Evolutionary conservation across 2,329 filamentous ascomycete genomes (phyloP).

Genomic region (Aspergillus transmontanensis): DNA sequence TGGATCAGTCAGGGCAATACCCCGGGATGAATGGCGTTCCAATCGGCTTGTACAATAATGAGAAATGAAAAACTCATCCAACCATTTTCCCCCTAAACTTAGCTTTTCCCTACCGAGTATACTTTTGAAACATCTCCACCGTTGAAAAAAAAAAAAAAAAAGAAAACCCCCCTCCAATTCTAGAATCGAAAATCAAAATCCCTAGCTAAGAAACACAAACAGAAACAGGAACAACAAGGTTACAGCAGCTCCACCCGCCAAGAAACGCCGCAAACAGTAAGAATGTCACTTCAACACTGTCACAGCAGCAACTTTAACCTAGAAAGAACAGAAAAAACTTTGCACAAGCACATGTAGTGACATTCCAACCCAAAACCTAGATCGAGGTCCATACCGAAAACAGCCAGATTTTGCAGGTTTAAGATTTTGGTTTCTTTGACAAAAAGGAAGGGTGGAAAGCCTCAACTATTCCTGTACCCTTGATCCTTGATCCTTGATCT

Average conservation of each 20-base stretch:
- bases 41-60: conserved; percentile 1
- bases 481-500: too few relatives aligned
- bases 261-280: not conserved
- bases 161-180: not conserved
- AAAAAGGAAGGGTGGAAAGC: too few relatives aligned
- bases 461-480: too few relatives aligned
- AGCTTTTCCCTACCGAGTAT: not conserved
- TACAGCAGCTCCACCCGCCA: not conserved
- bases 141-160: not conserved
- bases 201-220: not conserved
- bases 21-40: conserved; percentile 13
- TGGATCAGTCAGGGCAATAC: conserved; percentile 11
- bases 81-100: not conserved
- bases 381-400: not conserved
- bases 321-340: too few relatives aligned
- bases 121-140: not conserved
- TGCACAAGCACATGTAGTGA: not conserved
- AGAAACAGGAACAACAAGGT: not conserved
- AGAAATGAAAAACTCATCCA: not conserved
- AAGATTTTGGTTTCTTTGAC: too few relatives aligned
- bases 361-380: not conserved
- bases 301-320: not conserved
- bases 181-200: not conserved
- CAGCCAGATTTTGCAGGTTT: not conserved
- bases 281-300: not conserved